Evolutionary conservation across 768 basidiomycete species (phyloP).

Genomic region (Tylopilus sp.): DNA sequence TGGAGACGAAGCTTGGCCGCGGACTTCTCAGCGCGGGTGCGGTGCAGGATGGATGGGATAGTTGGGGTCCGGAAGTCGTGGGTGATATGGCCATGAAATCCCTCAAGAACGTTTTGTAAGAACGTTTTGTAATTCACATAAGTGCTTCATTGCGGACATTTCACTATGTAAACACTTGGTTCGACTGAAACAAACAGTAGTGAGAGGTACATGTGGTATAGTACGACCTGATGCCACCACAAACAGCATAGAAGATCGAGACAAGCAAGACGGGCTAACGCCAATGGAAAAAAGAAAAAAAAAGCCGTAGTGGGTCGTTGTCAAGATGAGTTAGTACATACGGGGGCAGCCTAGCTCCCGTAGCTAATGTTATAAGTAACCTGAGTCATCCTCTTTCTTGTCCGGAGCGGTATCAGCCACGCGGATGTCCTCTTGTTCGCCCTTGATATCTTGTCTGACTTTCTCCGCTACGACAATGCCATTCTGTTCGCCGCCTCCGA

Average conservation of each 20-base stretch:
- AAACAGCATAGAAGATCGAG: slow-evolving; percentile 1
- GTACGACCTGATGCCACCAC: slow-evolving; percentile 16
- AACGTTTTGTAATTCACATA: too few species aligned
- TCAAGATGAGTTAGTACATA: too few species aligned
- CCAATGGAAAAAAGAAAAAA: neutral
- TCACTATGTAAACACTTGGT: too few species aligned
- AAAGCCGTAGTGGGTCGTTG: too few species aligned
- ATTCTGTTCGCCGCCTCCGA: slow-evolving; percentile 43
- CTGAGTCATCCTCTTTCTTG: slow-evolving; percentile 31
- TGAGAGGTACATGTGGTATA: slow-evolving; percentile 1
- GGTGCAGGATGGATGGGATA: neutral
- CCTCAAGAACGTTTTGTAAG: neutral
- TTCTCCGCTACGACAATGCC: slow-evolving; percentile 51
- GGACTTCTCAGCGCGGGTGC: slow-evolving; percentile 17
- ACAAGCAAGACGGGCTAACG: neutral
- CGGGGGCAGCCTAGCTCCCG: neutral
- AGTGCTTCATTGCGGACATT: neutral
- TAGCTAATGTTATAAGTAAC: slow-evolving; percentile 22
- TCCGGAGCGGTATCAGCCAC: slow-evolving; percentile 35
- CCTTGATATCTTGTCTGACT: slow-evolving; percentile 36
- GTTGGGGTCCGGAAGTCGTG: neutral
- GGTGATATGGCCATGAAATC: neutral
- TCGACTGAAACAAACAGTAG: neutral
- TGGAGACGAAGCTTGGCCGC: slow-evolving; percentile 38
- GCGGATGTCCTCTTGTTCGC: slow-evolving; percentile 23